Evolutionary conservation across 768 basidiomycete genomes (phyloP), one percentile per base, ranked within the genome.

Genomic region (Mycena maculata): DNA sequence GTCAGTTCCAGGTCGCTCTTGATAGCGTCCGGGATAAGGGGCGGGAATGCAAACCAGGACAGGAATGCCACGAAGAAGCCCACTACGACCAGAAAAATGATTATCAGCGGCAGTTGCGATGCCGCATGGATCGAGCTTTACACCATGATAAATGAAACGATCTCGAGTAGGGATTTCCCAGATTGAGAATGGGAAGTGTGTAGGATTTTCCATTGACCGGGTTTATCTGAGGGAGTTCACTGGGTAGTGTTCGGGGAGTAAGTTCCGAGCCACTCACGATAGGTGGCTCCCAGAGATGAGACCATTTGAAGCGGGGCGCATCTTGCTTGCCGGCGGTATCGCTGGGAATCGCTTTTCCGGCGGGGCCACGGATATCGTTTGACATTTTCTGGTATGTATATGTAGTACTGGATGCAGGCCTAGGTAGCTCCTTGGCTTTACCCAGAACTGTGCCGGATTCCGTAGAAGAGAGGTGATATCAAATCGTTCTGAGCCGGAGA

Each of bases 41-140:
- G 88, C n/a, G 87, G 80, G 70, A 90, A 89, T 1, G 88, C 87
- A 62, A 89, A 88, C 88, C 87, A 80, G 38, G 80, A 76, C 3
- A 81, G 68, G 39, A 86, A 86, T 0, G 86, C 85, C n/a, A 83
- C 80, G 69, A 86, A 84, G 73, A 87, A 87, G 12, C 80, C 83
- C n/a, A 84, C 76, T 76, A n/a, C n/a, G n/a, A n/a, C n/a, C n/a
- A n/a, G n/a, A n/a, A n/a, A 31, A 12, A 28, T 36, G 33, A 6
- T 7, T 36, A 23, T 31, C n/a, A 38, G 12, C 28, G 12, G 38
- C 16, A 44, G 60, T 48, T 22, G 60, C 33, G 56, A 28, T 47
- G 13, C 20, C 30, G 23, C 41, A 2, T 2, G 36, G 25, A 11
- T 2, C 39, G 27, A 1, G 8, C 58, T 71, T 27, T 60, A 76